Percentiles rank a stretch among this genome's conserved stretches.
phyloP scores from a whole-genome alignment of 331 rosid genomes.

The Arachis monticola region DNA sequence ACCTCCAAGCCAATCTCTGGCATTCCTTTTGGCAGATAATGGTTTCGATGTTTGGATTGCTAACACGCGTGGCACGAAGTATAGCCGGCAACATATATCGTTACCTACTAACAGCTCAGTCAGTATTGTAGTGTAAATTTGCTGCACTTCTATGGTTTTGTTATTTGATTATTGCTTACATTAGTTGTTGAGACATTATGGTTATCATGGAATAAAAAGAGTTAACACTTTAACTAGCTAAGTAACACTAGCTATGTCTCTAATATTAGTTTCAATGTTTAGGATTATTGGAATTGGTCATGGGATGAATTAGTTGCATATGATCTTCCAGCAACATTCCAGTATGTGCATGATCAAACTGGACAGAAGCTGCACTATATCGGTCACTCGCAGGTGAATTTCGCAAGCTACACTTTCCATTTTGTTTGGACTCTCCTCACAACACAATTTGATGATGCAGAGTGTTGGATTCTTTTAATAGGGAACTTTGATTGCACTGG shows the following conservation, averaged over 20 bases:
- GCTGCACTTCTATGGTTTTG: constrained; percentile 6
- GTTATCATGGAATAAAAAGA: no score
- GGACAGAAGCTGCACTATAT: constrained; percentile 82
- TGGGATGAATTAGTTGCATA: constrained; percentile 96
- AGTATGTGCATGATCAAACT: constrained; percentile 76
- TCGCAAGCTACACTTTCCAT: background rate
- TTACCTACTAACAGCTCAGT: constrained; percentile 59
- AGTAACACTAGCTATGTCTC: no score
- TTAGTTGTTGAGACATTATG: background rate
- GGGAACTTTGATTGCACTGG: constrained; percentile 89
- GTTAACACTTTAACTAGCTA: no score
- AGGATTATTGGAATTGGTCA: constrained; percentile 96
- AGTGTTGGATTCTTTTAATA: constrained; percentile 42
- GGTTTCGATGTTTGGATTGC: constrained; percentile 95
- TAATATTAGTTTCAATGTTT: background rate
- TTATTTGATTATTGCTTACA: constrained; percentile 23
- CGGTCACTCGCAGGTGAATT: constrained; percentile 91
- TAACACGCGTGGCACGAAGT: constrained; percentile 88
- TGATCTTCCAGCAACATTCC: constrained; percentile 88
- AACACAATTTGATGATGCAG: constrained; percentile 23
- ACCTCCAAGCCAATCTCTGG: constrained; percentile 78
- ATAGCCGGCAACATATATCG: constrained; percentile 67
- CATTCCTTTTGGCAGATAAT: constrained; percentile 78
- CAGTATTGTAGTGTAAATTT: constrained; percentile 17
- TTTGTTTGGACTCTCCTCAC: constrained; percentile 1